Base-by-base conservation (phyloP, 2,329 filamentous ascomycete species). In the Davidsoniella eucalypti region DNA sequence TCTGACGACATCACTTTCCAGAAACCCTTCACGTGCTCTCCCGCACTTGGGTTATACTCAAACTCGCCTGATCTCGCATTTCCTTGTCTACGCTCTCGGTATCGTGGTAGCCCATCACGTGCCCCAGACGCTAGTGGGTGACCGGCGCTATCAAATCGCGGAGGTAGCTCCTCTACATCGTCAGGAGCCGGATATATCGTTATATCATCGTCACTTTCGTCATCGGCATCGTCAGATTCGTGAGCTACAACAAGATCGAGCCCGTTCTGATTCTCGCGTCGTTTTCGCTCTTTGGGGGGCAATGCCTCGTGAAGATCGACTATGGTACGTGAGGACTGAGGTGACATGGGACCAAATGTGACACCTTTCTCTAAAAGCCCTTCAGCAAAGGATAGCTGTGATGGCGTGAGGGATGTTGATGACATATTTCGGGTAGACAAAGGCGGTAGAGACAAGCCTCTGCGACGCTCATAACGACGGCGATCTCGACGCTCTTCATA, bases 281-380 rank as follows among this genome's bases (percentile, higher is more conserved):
- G 43, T 6, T n/a, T 43, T 17, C 52, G 40, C 43, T 53, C 52
- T 3, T 49, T 43, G 3, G 17, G 21, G 8, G 47, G 44, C n/a
- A 50, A 46, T 21, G 48, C 41, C 36, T 44, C 52, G 26, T 53
- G 48, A 7, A 53, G 26, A 41, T 53, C 52, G 21, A 47, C 40
- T 9, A 53, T 33, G 12, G 50, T 52, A 16, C 43, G 50, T 10
- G 51, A 52, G 7, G 53, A 55, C 48, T 69, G 66, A 0, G 71
- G 71, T 2, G 71, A 74, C 39, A 75, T 57, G 0, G 71, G 71
- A 2, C 67, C 64, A 50, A 73, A 75, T 1, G 61, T 56, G 1
- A 74, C 69, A 17, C 33, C 48, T 41, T 51, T 53, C 21, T 53
- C 48, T 1, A 25, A 40, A 17, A 41, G 23, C 8, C 46, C 46